These are phyloP conservation scores for Amanita molliuscula DNA, from an alignment of 768 basidiomycete species.

Conservation along the genomic window DNA sequence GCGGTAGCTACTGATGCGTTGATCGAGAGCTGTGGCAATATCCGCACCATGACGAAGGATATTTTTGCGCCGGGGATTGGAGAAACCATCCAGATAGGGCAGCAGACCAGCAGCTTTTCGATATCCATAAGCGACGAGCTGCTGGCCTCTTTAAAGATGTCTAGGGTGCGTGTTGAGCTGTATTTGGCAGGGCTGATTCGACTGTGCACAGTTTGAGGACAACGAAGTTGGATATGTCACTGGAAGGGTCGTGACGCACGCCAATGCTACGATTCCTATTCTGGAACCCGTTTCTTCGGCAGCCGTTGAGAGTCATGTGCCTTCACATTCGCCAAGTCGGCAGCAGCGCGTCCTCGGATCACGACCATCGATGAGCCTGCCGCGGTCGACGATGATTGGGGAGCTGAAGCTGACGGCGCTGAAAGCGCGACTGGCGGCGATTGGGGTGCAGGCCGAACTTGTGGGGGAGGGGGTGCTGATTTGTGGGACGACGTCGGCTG, in stretches of 20 bases:
- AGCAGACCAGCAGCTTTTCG: conserved; percentile 91
- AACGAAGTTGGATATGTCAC: conserved; percentile 92
- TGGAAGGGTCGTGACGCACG: conserved; percentile 77
- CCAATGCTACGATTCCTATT: conserved; percentile 81
- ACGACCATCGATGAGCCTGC: conserved; percentile 57
- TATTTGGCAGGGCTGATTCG: conserved; percentile 1
- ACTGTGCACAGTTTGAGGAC: conserved; percentile 73
- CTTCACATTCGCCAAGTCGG: conserved; percentile 13
- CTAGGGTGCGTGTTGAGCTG: conserved; percentile 50
- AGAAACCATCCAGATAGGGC: conserved; percentile 86
- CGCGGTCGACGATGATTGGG: conserved; percentile 93
- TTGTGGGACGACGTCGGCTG: conserved; percentile 48
- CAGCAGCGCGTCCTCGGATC: conserved; percentile 45
- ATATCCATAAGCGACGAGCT: conserved; percentile 89
- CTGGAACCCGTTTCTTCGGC: conserved; percentile 57
- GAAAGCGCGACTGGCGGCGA: conserved; percentile 64
- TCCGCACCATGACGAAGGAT: conserved; percentile 87
- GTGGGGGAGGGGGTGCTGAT: conserved; percentile 96
- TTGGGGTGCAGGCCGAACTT: conserved; percentile 84
- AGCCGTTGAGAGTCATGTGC: conserved; percentile 14
- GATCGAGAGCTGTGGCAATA: conserved; percentile 70
- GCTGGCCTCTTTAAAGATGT: conserved; percentile 71
- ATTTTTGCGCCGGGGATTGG: conserved; percentile 70
- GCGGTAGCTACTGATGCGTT: conserved; percentile 57
- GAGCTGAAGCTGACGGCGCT: conserved; percentile 88